Base-by-base conservation (phyloP, 2,329 filamentous ascomycete genomes). In the Colletotrichum caudatum region DNA sequence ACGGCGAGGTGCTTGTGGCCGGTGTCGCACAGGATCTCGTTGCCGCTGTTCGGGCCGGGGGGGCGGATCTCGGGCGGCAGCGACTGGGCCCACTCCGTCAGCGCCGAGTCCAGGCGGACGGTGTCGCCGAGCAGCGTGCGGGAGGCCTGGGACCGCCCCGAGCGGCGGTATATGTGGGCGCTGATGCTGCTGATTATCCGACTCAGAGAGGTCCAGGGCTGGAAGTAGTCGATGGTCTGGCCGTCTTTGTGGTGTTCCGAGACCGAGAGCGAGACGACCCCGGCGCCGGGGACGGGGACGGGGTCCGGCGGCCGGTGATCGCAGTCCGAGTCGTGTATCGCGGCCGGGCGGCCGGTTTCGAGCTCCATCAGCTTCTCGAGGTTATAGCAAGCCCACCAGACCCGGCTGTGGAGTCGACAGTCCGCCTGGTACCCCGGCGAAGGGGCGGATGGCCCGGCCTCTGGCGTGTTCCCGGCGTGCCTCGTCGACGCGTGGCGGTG, bases 331-430 rank as follows among this genome's bases (percentile, higher is more conserved):
- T 74, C 64, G 18, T 69, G 60, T 5, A 77, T 73, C 4, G 69
- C 71, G 0, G 74, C 75, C 0, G 76, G 76, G 3, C 76, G 71
- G 0, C 76, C 76, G 0, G 71, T 74, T n/a, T 77, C 76, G 4
- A 77, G 70, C 65, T 76, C 71, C 71, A 76, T 75, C 3, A 77
- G 70, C 68, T 75, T 76, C 54, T 88, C 85, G 0, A 88, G 79
- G 18, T 87, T 84, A 65, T 87, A 87, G 69, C 85, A 87, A 0
- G 85, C 83, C 85, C 85, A 88, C 73, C 87, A 88, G 59, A 87
- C 85, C 0, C 85, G 78, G 16, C 82, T 78, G 1, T 86, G 81
- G 3, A 85, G 83, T 73, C 87, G 85, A 39, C 82, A 78, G 2
- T 84, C 82, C 20, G 60, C 57, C 14, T 59, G 57, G 51, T 63